phyloP scores from a whole-genome alignment of 1,284 basidiomycete genomes.

The Macrocystidia cucumis region DNA sequence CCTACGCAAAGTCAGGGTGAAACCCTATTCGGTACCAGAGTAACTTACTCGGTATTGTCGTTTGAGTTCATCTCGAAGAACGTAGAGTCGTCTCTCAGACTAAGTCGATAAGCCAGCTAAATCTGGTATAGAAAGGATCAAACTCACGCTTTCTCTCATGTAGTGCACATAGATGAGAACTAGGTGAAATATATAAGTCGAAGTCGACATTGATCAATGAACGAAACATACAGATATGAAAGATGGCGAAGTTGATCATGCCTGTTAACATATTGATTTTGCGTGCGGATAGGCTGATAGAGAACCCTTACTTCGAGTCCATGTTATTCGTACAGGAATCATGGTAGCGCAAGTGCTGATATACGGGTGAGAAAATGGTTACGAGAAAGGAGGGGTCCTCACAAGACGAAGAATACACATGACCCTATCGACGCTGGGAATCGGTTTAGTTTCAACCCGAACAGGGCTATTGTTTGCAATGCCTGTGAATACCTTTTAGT shows the following conservation, averaged over 20 bases:
- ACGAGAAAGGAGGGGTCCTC: constrained; percentile 16
- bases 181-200: constrained; percentile 6
- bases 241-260: constrained; percentile 60
- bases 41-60: constrained; percentile 44
- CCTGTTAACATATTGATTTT: constrained; percentile 22
- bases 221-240: constrained; percentile 46
- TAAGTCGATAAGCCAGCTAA: constrained; percentile 10
- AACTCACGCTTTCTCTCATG: constrained; percentile 35
- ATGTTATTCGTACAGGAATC: constrained; percentile 41
- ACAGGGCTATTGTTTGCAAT: constrained; percentile 69
- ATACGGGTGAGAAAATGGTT: neutral
- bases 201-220: neutral
- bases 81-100: constrained; percentile 37
- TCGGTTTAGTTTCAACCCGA: constrained; percentile 67
- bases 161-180: constrained; percentile 55
- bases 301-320: constrained; percentile 48
- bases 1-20: constrained; percentile 21
- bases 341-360: constrained; percentile 43
- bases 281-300: constrained; percentile 3
- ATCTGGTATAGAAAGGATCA: constrained; percentile 1
- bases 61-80: constrained; percentile 54
- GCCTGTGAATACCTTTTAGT: constrained; percentile 33
- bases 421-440: constrained; percentile 59
- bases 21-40: neutral
- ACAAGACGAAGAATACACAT: constrained; percentile 52